Evolutionary conservation across 331 rosid genomes (phyloP).

Genomic region (Malus hybrid): DNA sequence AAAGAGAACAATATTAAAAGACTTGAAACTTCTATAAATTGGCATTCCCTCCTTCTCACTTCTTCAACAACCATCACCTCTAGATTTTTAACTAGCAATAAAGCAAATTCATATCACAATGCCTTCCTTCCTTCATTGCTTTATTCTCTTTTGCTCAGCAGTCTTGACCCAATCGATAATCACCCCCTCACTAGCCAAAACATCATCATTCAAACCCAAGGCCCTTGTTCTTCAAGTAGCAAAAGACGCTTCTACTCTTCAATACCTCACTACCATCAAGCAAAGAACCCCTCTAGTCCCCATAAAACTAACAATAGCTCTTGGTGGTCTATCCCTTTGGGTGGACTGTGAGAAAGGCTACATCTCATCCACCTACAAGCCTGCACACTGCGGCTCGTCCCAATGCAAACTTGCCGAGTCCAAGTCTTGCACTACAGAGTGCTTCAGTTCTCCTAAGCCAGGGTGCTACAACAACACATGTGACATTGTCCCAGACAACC

Average conservation of each 20-base stretch:
- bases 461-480: constrained; percentile 30
- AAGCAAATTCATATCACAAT: too few species aligned
- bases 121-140: too few species aligned
- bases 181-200: background rate
- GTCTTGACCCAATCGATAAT: background rate
- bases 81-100: too few species aligned
- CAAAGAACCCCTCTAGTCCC: background rate
- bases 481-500: constrained; percentile 1
- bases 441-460: constrained; percentile 11
- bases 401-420: background rate
- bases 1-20: too few species aligned
- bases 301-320: background rate
- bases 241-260: constrained; percentile 35
- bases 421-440: background rate
- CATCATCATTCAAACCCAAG: constrained; percentile 12
- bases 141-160: too few species aligned
- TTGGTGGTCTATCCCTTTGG: background rate
- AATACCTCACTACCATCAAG: background rate
- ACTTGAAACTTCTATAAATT: too few species aligned
- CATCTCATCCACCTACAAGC: constrained; percentile 8
- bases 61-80: too few species aligned
- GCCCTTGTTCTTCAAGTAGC: constrained; percentile 33
- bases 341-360: background rate
- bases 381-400: background rate
- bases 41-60: too few species aligned